These are phyloP conservation scores for Obelidium mucronatum DNA, from an alignment of 192 early-diverging fungal species.

Conservation along the genomic window DNA sequence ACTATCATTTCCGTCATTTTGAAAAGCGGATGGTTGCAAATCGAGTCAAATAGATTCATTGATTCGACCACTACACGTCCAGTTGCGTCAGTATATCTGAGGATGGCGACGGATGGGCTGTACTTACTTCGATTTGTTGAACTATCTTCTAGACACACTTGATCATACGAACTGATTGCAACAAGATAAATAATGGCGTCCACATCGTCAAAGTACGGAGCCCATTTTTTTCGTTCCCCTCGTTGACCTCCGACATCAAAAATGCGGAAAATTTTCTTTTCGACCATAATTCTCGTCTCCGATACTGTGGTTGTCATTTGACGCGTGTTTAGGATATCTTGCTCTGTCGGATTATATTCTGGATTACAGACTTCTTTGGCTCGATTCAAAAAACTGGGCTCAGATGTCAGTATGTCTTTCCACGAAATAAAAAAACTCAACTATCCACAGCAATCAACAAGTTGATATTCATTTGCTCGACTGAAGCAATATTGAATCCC, in stretches of 20 bases:
- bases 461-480: slow-evolving; percentile 51
- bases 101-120: too few species aligned
- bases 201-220: slow-evolving; percentile 73
- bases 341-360: slow-evolving; percentile 68
- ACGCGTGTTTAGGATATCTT: slow-evolving; percentile 75
- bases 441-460: slow-evolving; percentile 57
- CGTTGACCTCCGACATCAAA: slow-evolving; percentile 75
- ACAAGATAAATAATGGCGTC: slow-evolving; percentile 70
- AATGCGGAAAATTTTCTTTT: slow-evolving; percentile 57
- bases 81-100: too few species aligned
- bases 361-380: slow-evolving; percentile 69
- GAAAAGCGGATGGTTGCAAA: slow-evolving; percentile 55
- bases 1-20: slow-evolving; percentile 62
- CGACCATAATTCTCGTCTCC: slow-evolving; percentile 69
- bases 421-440: slow-evolving; percentile 23
- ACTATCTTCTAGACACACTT: slow-evolving; percentile 64
- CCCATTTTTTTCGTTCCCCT: slow-evolving; percentile 68
- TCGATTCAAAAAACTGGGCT: slow-evolving; percentile 92
- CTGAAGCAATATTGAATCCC: slow-evolving; percentile 49
- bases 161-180: slow-evolving; percentile 68
- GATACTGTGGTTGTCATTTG: slow-evolving; percentile 75
- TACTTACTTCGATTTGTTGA: slow-evolving; percentile 57
- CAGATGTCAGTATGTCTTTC: slow-evolving; percentile 24
- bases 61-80: slow-evolving; percentile 52
- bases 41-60: slow-evolving; percentile 47